Evolutionary conservation across 208 protist genomes (phyloP).

Genomic region (Leishmania lainsoni): DNA sequence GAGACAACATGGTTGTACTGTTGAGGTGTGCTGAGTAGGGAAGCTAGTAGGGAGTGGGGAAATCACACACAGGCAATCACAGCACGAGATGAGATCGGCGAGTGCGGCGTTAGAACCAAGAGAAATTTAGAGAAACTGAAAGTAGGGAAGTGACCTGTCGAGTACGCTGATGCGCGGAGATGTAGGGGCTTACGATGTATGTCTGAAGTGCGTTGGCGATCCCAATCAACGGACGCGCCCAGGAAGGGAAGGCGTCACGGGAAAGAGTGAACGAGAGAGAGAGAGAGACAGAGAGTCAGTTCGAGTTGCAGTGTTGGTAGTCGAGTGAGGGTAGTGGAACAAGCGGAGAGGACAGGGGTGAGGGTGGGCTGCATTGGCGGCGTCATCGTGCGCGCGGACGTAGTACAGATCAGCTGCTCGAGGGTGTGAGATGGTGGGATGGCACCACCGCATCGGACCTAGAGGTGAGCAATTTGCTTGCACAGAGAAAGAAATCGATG

Average conservation of each 20-base stretch:
- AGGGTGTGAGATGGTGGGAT: background rate
- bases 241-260: background rate
- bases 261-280: background rate
- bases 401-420: background rate
- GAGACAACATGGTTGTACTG: slow-evolving; percentile 49
- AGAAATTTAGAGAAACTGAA: background rate
- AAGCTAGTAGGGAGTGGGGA: background rate
- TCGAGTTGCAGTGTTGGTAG: too few relatives aligned
- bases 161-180: too few relatives aligned
- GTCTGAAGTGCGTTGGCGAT: background rate
- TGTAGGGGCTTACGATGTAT: background rate
- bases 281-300: background rate
- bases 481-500: background rate
- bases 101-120: background rate
- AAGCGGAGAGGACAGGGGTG: too few relatives aligned
- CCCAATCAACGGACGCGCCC: too few relatives aligned
- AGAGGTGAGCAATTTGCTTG: background rate
- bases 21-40: background rate
- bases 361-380: background rate
- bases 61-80: background rate
- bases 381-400: background rate
- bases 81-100: background rate
- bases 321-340: too few relatives aligned
- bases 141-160: background rate
- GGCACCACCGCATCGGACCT: background rate